Percentiles rank a stretch among this genome's conserved stretches.
Evolutionary conservation across 2,329 filamentous ascomycete genomes (phyloP).

Genomic region (Orbilia javanica): DNA sequence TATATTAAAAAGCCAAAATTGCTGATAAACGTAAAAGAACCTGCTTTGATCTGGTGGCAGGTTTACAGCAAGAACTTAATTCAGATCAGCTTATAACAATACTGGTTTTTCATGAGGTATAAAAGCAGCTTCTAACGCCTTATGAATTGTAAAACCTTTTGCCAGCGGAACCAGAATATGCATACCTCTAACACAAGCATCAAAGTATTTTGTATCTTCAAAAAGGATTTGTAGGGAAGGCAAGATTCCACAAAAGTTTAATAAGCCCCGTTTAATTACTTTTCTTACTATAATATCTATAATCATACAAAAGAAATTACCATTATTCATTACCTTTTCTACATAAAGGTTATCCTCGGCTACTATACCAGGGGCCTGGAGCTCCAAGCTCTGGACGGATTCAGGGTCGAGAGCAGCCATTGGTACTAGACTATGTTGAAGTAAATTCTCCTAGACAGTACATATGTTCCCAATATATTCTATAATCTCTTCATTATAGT

Average conservation of each 20-base stretch:
- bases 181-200: slow-evolving; percentile 18
- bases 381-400: slow-evolving; percentile 9
- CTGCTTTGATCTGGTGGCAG: background rate
- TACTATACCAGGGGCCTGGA: slow-evolving; percentile 3
- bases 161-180: background rate
- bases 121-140: background rate
- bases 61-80: background rate
- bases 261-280: background rate
- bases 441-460: background rate
- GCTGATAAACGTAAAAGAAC: slow-evolving; percentile 13
- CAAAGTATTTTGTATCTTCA: slow-evolving; percentile 32
- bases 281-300: background rate
- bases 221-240: slow-evolving; percentile 20
- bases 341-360: background rate
- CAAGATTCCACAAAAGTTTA: slow-evolving; percentile 6
- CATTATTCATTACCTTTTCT: background rate
- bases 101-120: background rate
- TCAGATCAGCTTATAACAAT: background rate
- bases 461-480: background rate
- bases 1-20: slow-evolving; percentile 30
- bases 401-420: slow-evolving; percentile 6
- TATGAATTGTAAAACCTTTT: background rate
- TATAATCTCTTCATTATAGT: slow-evolving; percentile 23
- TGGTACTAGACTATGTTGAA: background rate
- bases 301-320: background rate